These are phyloP conservation scores for Nannochloropsis salina DNA, from an alignment of 108 stramenopile genomes.

Conservation along the genomic window DNA sequence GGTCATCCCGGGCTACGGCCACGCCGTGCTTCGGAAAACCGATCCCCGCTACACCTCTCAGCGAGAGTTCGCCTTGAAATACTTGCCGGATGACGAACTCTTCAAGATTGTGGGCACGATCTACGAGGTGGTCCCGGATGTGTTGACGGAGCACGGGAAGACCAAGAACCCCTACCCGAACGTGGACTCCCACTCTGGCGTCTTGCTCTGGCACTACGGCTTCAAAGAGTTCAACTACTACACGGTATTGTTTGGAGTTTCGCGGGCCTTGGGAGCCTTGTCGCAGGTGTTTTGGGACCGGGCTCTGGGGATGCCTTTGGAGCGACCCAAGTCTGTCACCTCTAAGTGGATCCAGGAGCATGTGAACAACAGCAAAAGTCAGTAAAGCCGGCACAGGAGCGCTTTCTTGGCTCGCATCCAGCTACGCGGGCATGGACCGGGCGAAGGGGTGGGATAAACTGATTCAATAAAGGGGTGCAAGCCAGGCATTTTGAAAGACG, in stretches of 20 bases:
- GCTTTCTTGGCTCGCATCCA: too few relatives aligned
- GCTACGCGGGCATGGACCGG: too few relatives aligned
- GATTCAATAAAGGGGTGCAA: too few relatives aligned
- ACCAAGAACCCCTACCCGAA: conserved; percentile 98
- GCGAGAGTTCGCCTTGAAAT: conserved; percentile 97
- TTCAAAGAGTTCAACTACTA: conserved; percentile 98
- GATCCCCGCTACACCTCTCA: conserved; percentile 99
- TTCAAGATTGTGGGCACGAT: conserved; percentile 99
- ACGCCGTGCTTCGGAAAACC: conserved; percentile 96
- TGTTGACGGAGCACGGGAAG: conserved; percentile 98
- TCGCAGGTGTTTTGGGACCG: conserved; percentile 99
- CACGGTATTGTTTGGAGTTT: conserved; percentile 98
- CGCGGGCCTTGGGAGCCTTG: conserved; percentile 91
- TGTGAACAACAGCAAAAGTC: not conserved
- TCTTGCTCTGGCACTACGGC: conserved; percentile 97
- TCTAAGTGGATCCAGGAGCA: conserved; percentile 85
- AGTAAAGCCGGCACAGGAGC: too few relatives aligned
- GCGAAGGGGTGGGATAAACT: too few relatives aligned
- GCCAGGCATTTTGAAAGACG: too few relatives aligned
- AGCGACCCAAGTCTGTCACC: conserved; percentile 97
- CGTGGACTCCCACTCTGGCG: conserved; percentile 96
- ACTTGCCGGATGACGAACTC: conserved; percentile 93
- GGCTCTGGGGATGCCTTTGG: conserved; percentile 93
- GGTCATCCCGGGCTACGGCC: conserved; percentile 98
- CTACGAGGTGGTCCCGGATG: conserved; percentile 91